Evolutionary conservation across 257 asterid genomes (phyloP).

Genomic region (Buddleja alternifolia): DNA sequence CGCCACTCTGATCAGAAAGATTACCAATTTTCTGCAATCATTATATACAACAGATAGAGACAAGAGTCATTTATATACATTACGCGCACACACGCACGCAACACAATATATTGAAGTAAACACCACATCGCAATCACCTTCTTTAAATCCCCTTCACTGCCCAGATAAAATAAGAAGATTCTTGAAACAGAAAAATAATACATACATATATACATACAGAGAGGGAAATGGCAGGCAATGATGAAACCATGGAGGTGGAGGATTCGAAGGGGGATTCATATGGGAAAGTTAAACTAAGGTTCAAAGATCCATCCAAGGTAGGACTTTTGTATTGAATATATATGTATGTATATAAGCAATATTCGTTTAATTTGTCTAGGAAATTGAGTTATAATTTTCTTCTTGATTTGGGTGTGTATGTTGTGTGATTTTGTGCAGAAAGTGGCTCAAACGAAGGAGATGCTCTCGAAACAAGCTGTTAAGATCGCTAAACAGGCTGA

Average conservation of each 20-base stretch:
- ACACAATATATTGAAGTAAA: not conserved
- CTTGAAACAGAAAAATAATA: too few species aligned
- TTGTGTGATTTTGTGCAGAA: constrained; percentile 37
- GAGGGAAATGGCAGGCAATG: constrained; percentile 42
- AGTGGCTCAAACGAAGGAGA: constrained; percentile 86
- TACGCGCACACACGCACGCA: not conserved
- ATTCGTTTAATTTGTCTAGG: not conserved
- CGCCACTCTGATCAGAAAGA: constrained; percentile 10
- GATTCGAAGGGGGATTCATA: constrained; percentile 48
- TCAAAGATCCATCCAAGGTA: constrained; percentile 69
- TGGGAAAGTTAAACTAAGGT: constrained; percentile 40
- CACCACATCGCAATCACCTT: too few species aligned
- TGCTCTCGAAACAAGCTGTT: constrained; percentile 45
- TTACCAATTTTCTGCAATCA: constrained; percentile 6
- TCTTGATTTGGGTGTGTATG: not conserved
- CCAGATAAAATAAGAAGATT: too few species aligned
- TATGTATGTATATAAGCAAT: not conserved
- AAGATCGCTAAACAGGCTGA: constrained; percentile 94
- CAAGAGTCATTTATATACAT: not conserved
- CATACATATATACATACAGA: too few species aligned
- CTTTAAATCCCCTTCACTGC: too few species aligned
- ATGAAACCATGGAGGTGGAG: constrained; percentile 47
- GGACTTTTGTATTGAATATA: not conserved
- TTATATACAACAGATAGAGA: not conserved
- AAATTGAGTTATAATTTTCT: too few species aligned